These are phyloP conservation scores for Imleria badia DNA, from an alignment of 768 basidiomycete genomes.

Conservation along the genomic window DNA sequence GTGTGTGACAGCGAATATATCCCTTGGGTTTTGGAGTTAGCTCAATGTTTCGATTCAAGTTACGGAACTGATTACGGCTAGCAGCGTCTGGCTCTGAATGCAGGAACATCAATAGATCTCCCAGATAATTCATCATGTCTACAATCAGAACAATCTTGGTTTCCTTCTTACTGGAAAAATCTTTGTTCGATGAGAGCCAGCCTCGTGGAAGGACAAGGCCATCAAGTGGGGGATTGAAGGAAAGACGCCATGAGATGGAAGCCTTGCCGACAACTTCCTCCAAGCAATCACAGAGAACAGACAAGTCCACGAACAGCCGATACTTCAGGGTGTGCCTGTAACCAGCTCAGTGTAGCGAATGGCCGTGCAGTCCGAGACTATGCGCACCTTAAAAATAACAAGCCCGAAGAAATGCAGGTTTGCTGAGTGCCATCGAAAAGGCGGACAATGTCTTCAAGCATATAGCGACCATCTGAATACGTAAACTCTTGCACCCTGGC, in stretches of 20 bases:
- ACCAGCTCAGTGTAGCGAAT: slow-evolving; percentile 25
- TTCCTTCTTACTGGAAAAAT: slow-evolving; percentile 14
- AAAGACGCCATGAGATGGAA: slow-evolving; percentile 36
- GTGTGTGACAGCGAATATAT: slow-evolving; percentile 6
- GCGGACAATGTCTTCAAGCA: slow-evolving; percentile 35
- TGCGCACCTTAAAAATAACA: slow-evolving; percentile 40
- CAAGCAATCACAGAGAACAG: slow-evolving; percentile 49
- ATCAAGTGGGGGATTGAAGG: slow-evolving; percentile 33
- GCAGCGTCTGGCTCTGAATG: slow-evolving; percentile 22
- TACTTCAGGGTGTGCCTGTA: slow-evolving; percentile 45
- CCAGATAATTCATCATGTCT: slow-evolving; percentile 20
- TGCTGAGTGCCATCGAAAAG: slow-evolving; percentile 28
- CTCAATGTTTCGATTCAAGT: not conserved
- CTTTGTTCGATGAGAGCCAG: slow-evolving; percentile 40
- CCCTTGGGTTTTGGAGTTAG: not conserved
- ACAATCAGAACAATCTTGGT: slow-evolving; percentile 43
- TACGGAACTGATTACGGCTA: slow-evolving; percentile 21
- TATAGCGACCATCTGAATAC: slow-evolving; percentile 18
- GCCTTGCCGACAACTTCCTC: slow-evolving; percentile 47
- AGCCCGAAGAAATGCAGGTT: slow-evolving; percentile 35
- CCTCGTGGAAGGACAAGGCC: slow-evolving; percentile 51
- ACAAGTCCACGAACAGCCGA: slow-evolving; percentile 41
- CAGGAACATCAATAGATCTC: slow-evolving; percentile 29
- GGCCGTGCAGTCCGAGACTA: not conserved
- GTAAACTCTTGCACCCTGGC: slow-evolving; percentile 6